Percentiles rank a stretch among this genome's conserved stretches.
These are phyloP conservation scores for Primulina tabacum DNA, from an alignment of 257 asterid genomes.

Conservation along the genomic window DNA sequence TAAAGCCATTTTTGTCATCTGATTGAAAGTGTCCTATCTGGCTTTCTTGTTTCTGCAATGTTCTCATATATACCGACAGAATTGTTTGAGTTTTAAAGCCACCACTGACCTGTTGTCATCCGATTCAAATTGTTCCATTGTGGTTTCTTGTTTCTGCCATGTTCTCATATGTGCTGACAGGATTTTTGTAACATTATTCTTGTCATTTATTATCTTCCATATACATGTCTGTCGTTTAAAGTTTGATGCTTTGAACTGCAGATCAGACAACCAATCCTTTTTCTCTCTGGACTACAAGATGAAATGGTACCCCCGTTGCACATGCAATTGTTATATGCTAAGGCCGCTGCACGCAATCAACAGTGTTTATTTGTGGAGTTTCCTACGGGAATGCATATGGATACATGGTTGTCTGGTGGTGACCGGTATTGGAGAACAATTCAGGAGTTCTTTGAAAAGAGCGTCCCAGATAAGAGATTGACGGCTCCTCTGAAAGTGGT, in stretches of 20 bases:
- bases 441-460: slow-evolving; percentile 60
- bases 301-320: slow-evolving; percentile 96
- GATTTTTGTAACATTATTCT: neutral
- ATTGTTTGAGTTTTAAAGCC: too few relatives aligned
- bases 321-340: slow-evolving; percentile 89
- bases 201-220: slow-evolving; percentile 5
- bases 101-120: too few relatives aligned
- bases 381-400: slow-evolving; percentile 96
- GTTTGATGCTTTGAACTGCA: slow-evolving; percentile 35
- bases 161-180: neutral
- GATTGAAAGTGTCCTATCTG: neutral
- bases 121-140: neutral
- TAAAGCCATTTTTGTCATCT: neutral
- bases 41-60: slow-evolving; percentile 5
- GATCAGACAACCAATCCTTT: slow-evolving; percentile 84
- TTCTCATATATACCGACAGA: neutral
- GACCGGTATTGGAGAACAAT: slow-evolving; percentile 85
- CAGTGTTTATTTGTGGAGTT: slow-evolving; percentile 73
- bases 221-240: neutral
- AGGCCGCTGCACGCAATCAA: slow-evolving; percentile 79
- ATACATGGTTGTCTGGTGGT: slow-evolving; percentile 92
- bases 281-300: slow-evolving; percentile 92
- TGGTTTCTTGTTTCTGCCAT: neutral
- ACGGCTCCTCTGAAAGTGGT: slow-evolving; percentile 46
- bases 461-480: slow-evolving; percentile 45